A percentile compares a stretch with the other conserved stretches of the same genome.
Evolutionary conservation across 2,329 filamentous ascomycete species (phyloP).

Genomic region (Aquanectria penicillioides): DNA sequence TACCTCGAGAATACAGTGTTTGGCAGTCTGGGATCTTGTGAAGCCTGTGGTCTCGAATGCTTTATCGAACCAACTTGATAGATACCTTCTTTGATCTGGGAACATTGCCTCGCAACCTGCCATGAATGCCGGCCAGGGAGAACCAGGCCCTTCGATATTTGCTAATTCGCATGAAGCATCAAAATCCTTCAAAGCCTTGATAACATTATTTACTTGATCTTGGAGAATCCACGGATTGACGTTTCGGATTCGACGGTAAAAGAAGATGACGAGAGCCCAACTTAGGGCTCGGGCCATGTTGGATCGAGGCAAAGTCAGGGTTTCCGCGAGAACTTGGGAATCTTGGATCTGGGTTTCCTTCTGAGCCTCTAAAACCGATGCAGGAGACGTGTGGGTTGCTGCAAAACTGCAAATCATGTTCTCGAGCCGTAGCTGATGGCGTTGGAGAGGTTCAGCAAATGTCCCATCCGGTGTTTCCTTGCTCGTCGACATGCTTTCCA

Average conservation of each 20-base stretch:
- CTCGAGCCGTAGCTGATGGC: background rate
- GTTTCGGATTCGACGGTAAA: slow-evolving; percentile 18
- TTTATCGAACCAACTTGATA: background rate
- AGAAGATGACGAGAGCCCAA: slow-evolving; percentile 16
- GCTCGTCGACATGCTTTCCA: background rate
- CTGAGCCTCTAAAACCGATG: too few species aligned
- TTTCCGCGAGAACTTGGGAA: too few species aligned
- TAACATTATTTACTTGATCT: slow-evolving; percentile 15
- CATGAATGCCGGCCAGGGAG: slow-evolving; percentile 9
- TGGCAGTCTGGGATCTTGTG: too few species aligned
- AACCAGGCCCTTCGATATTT: background rate
- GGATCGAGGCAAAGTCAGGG: background rate
- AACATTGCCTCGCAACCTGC: slow-evolving; percentile 8
- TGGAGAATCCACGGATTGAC: slow-evolving; percentile 17
- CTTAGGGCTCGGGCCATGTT: slow-evolving; percentile 12
- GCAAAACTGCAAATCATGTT: slow-evolving; percentile 1
- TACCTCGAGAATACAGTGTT: slow-evolving; percentile 1
- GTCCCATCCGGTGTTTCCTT: background rate
- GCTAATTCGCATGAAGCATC: background rate
- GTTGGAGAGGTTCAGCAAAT: background rate
- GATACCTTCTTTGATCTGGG: background rate
- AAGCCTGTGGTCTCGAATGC: too few species aligned
- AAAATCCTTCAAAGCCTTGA: background rate
- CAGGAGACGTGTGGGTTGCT: background rate
- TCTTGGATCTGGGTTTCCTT: too few species aligned